Evolutionary conservation across 345 rosid genomes (phyloP).

Genomic region (Excoecaria agallocha): DNA sequence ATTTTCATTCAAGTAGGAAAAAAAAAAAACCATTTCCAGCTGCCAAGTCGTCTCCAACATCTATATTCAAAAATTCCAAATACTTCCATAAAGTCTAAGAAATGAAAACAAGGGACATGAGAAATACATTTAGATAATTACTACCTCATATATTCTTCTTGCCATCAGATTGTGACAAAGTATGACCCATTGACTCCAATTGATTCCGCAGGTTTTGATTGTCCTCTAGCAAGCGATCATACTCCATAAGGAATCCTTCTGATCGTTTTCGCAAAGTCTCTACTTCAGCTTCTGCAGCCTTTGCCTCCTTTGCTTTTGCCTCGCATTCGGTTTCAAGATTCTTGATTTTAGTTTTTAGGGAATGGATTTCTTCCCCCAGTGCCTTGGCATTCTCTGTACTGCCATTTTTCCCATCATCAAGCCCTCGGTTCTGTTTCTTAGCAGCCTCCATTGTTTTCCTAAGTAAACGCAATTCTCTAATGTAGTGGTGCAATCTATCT

Average conservation of each 20-base stretch:
- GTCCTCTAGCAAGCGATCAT: constrained; percentile 66
- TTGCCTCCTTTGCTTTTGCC: constrained; percentile 51
- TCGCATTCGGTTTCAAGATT: constrained; percentile 50
- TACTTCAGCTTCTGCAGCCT: constrained; percentile 54
- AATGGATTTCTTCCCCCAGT: constrained; percentile 42
- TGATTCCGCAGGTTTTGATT: constrained; percentile 73
- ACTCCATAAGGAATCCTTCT: constrained; percentile 65
- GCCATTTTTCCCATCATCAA: constrained; percentile 52
- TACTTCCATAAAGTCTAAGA: neutral
- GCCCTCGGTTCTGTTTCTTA: constrained; percentile 64
- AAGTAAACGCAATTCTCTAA: constrained; percentile 67
- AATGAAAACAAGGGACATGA: neutral
- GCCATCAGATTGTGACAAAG: constrained; percentile 34
- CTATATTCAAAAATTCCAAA: neutral
- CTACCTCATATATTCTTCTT: constrained; percentile 45
- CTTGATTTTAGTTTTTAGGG: constrained; percentile 43
- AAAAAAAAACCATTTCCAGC: too few relatives aligned
- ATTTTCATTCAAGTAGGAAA: too few relatives aligned
- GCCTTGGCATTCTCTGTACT: constrained; percentile 44
- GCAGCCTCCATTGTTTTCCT: constrained; percentile 75
- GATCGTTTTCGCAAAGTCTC: constrained; percentile 67
- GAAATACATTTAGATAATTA: neutral
- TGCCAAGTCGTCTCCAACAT: neutral
- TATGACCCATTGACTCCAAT: constrained; percentile 51
- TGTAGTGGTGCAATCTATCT: constrained; percentile 83